Conservation (phyloP, 2,329 filamentous ascomycete species). For the Pseudogymnoascus sp. region DNA sequence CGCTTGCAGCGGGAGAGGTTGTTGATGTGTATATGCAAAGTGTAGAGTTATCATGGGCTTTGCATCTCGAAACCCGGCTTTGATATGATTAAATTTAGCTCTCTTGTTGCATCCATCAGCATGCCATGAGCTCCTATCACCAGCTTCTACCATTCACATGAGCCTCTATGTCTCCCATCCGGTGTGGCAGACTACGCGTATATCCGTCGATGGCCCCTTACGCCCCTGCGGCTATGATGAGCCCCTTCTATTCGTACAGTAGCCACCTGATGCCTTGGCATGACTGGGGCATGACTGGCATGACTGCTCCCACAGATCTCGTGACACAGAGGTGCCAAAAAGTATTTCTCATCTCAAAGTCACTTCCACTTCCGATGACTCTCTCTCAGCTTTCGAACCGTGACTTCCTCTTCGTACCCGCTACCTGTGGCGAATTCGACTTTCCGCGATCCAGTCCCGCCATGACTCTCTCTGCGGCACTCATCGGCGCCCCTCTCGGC, state of each 20-base stretch:
- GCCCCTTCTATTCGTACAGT: neutral
- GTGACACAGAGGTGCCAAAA: neutral
- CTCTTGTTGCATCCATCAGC: neutral
- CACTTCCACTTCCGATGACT: neutral
- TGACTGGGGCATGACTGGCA: neutral
- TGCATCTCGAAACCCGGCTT: neutral
- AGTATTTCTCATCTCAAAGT: neutral
- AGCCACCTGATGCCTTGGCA: neutral
- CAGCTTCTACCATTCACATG: neutral
- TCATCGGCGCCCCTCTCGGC: slow-evolving; percentile 20
- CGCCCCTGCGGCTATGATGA: neutral
- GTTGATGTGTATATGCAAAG: neutral
- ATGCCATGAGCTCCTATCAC: slow-evolving; percentile 1
- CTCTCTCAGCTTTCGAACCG: slow-evolving; percentile 27
- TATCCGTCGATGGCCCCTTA: neutral
- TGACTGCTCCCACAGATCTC: neutral
- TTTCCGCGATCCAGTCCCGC: slow-evolving; percentile 27
- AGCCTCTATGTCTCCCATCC: neutral
- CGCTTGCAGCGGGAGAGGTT: neutral
- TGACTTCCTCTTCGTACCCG: slow-evolving; percentile 26
- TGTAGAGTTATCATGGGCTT: neutral
- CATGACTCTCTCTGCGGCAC: slow-evolving; percentile 29
- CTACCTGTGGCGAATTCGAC: slow-evolving; percentile 23
- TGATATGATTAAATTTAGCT: neutral
- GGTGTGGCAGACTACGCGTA: neutral